Conservation (phyloP, 768 basidiomycete genomes). For the Fomitopsis serialis region DNA sequence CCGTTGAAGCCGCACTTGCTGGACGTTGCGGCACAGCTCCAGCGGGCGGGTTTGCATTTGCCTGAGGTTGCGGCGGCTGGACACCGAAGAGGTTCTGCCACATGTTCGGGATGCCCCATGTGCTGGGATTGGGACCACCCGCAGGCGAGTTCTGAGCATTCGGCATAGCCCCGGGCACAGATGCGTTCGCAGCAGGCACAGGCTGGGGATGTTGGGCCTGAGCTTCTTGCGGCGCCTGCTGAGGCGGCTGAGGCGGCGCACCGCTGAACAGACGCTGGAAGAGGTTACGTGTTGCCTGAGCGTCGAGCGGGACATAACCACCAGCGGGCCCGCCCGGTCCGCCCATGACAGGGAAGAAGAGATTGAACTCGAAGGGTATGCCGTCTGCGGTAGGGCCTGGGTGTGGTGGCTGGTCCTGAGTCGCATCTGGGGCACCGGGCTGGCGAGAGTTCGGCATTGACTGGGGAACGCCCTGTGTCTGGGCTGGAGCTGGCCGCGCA, state of each 20-base stretch:
- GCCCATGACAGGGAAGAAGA: background rate
- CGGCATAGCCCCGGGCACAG: background rate
- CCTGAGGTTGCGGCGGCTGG: background rate
- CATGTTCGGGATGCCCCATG: background rate
- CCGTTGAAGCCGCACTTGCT: background rate
- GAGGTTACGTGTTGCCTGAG: background rate
- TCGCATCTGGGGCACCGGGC: background rate
- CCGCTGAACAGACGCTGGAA: constrained; percentile 5
- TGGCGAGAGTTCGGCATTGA: background rate
- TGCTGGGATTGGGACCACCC: background rate
- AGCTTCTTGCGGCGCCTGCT: background rate
- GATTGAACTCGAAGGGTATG: background rate
- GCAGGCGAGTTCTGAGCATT: background rate
- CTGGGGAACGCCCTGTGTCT: background rate
- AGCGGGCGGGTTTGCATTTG: background rate
- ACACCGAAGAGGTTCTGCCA: background rate
- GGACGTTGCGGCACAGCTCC: background rate
- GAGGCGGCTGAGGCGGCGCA: constrained; percentile 8
- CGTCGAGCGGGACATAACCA: background rate
- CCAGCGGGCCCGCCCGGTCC: background rate
- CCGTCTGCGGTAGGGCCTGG: background rate
- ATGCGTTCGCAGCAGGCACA: background rate
- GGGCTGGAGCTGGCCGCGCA: background rate
- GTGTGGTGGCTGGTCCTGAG: background rate
- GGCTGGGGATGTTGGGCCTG: background rate